A percentile compares a stretch with the other conserved stretches of the same genome.
phyloP scores from a whole-genome alignment of 768 basidiomycete genomes.

The Kwoniella europaea region DNA sequence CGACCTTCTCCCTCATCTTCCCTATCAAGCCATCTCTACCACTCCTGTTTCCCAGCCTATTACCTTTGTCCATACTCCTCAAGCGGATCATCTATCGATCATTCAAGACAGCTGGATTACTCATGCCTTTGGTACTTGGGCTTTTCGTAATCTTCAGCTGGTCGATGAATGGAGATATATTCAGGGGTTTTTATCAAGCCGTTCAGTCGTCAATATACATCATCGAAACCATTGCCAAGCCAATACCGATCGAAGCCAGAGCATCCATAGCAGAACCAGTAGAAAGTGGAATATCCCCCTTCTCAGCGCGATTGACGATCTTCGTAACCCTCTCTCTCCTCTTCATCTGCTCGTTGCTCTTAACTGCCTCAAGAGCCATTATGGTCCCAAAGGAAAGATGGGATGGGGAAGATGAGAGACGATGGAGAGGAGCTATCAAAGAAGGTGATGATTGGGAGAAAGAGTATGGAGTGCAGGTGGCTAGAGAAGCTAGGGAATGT shows the following conservation, averaged over 20 bases:
- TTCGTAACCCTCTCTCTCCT: constrained; percentile 35
- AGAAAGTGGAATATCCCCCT: constrained; percentile 41
- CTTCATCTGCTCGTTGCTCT: constrained; percentile 28
- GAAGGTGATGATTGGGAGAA: constrained; percentile 35
- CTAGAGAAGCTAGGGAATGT: constrained; percentile 19
- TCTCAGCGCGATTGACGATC: constrained; percentile 32
- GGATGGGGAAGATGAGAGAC: neutral
- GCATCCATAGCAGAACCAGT: constrained; percentile 11
- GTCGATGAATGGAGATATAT: constrained; percentile 47
- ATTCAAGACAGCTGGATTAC: constrained; percentile 22
- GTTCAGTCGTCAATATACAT: neutral
- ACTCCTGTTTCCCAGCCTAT: constrained; percentile 13
- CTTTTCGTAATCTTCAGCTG: constrained; percentile 34
- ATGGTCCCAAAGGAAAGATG: neutral
- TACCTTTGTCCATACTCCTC: constrained; percentile 35
- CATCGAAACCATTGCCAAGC: neutral
- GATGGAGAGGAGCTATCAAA: constrained; percentile 32
- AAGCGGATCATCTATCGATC: constrained; percentile 11
- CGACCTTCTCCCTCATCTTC: constrained; percentile 34
- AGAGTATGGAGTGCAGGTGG: constrained; percentile 29
- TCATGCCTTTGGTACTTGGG: constrained; percentile 33
- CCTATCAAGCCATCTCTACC: constrained; percentile 34
- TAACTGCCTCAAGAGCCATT: constrained; percentile 24
- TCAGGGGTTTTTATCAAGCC: constrained; percentile 32
- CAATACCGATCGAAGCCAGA: neutral